Percentiles rank a stretch among this genome's conserved stretches.
Conservation (phyloP, 345 rosid species). For the Gossypium stocksii region DNA sequence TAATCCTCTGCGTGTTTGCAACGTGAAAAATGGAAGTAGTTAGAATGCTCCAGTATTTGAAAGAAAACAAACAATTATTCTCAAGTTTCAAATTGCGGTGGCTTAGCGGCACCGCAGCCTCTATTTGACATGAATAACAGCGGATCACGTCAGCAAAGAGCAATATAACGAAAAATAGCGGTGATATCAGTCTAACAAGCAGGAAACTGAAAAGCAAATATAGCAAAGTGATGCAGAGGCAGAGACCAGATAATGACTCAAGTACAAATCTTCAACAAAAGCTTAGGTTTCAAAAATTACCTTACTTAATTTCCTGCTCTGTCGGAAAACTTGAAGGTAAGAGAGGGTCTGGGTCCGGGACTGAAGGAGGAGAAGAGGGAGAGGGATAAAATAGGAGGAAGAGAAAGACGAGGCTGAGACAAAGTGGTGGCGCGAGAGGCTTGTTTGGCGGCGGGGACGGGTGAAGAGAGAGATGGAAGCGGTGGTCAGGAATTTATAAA, state of each 20-base stretch:
- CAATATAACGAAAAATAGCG: neutral
- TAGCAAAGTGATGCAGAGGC: neutral
- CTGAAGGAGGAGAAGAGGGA: neutral
- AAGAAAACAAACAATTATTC: neutral
- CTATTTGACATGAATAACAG: neutral
- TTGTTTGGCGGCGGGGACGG: neutral
- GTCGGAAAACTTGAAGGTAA: neutral
- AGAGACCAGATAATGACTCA: neutral
- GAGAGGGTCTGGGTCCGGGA: neutral
- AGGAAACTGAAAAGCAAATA: neutral
- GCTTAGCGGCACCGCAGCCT: neutral
- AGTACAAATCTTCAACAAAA: neutral
- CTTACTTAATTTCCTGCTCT: neutral
- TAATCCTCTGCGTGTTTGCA: neutral
- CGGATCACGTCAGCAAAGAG: neutral
- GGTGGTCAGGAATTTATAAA: neutral
- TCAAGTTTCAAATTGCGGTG: neutral
- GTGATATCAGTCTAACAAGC: neutral
- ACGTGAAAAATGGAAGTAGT: neutral
- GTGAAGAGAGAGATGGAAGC: neutral
- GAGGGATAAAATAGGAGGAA: neutral
- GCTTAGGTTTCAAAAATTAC: neutral
- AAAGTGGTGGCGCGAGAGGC: neutral
- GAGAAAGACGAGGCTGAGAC: neutral
- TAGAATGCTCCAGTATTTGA: neutral